A percentile compares a stretch with the other conserved stretches of the same genome.
These are phyloP conservation scores for Podila clonocystis DNA, from an alignment of 192 early-diverging fungal species.

Conservation along the genomic window DNA sequence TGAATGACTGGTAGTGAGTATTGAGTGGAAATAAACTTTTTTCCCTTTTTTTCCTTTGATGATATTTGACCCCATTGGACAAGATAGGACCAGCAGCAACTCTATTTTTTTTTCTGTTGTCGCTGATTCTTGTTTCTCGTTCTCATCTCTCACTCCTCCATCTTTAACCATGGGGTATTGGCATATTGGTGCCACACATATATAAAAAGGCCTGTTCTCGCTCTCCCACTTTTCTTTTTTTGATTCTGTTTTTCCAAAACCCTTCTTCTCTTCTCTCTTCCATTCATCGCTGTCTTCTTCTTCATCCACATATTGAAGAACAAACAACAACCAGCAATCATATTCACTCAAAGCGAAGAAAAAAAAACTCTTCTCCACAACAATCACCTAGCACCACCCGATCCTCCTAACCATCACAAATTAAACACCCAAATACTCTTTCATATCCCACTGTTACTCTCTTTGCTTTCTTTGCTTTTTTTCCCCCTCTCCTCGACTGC, in stretches of 20 bases:
- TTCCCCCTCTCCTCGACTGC: neutral
- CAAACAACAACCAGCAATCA: too few relatives aligned
- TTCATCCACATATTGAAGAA: neutral
- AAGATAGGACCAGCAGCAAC: neutral
- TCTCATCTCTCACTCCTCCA: neutral
- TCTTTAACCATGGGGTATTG: neutral
- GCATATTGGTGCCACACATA: neutral
- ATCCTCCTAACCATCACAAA: neutral
- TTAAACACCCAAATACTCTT: neutral
- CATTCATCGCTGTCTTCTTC: neutral
- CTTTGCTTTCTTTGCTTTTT: neutral
- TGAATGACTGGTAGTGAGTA: too few relatives aligned
- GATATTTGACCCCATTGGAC: too few relatives aligned
- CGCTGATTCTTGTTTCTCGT: neutral
- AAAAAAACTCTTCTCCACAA: too few relatives aligned
- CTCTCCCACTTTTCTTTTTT: conserved; percentile 1
- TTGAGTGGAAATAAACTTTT: too few relatives aligned
- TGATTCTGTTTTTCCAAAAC: neutral
- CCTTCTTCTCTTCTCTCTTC: conserved; percentile 3
- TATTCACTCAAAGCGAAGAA: too few relatives aligned
- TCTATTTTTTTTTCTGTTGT: neutral
- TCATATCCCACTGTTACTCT: neutral
- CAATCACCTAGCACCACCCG: too few relatives aligned
- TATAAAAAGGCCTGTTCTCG: neutral
- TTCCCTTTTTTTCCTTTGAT: too few relatives aligned